Conservation (phyloP, 129 eudicot genomes). For the Tagetes erecta region DNA sequence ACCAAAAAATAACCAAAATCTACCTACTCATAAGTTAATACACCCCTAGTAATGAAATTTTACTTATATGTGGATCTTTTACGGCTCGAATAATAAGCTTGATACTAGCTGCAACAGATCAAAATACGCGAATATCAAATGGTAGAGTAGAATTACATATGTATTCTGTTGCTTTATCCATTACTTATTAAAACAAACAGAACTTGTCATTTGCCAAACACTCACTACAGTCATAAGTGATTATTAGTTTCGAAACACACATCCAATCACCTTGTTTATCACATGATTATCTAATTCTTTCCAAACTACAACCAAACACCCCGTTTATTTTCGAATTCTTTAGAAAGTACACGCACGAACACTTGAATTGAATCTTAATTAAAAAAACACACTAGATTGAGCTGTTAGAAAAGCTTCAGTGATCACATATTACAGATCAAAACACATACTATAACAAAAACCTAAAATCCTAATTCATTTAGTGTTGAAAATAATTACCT, state of each 20-base stretch:
- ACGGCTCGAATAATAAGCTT: background rate
- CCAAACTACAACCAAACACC: too few species aligned
- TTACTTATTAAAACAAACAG: background rate
- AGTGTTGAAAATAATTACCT: slow-evolving; percentile 1
- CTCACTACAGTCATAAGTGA: background rate
- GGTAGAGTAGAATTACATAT: slow-evolving; percentile 46
- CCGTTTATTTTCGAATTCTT: too few species aligned
- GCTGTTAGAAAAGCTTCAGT: too few species aligned
- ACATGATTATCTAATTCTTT: too few species aligned
- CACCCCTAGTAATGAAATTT: background rate
- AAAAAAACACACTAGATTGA: too few species aligned
- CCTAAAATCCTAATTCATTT: slow-evolving; percentile 18
- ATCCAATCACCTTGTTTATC: background rate
- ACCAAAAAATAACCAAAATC: background rate
- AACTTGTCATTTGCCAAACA: background rate
- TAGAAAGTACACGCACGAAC: background rate
- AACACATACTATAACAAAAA: background rate
- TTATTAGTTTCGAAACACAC: background rate
- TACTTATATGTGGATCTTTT: background rate
- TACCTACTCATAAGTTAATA: background rate
- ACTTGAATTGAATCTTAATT: background rate
- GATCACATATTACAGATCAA: background rate
- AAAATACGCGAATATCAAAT: background rate
- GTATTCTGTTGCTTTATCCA: background rate
- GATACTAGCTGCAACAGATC: slow-evolving; percentile 4